Evolutionary conservation across 495 filamentous ascomycete species (phyloP).

Genomic region (Cudoniella acicularis): DNA sequence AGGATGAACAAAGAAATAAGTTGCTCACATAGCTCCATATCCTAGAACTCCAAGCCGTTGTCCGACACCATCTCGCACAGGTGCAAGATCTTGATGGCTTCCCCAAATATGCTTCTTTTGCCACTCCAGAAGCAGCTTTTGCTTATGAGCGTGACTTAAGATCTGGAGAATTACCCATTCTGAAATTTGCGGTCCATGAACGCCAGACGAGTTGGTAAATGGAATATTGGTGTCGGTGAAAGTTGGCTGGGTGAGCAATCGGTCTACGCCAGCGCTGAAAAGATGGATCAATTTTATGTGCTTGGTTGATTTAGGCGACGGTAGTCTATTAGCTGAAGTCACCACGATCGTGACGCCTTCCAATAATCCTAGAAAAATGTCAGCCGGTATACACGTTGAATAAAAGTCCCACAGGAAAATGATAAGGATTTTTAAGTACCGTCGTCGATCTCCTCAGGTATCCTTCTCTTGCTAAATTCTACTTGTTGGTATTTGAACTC

Average conservation of each 20-base stretch:
- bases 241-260: slow-evolving; percentile 57
- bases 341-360: slow-evolving; percentile 61
- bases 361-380: slow-evolving; percentile 44
- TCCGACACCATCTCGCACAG: slow-evolving; percentile 38
- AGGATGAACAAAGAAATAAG: slow-evolving; percentile 29
- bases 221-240: slow-evolving; percentile 59
- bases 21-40: slow-evolving; percentile 66
- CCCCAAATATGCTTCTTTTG: slow-evolving; percentile 53
- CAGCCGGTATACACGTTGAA: neutral
- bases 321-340: slow-evolving; percentile 56
- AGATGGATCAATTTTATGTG: slow-evolving; percentile 72
- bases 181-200: slow-evolving; percentile 80
- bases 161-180: slow-evolving; percentile 68
- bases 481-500: slow-evolving; percentile 34
- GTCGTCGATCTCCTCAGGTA: too few relatives aligned
- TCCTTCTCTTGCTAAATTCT: slow-evolving; percentile 18
- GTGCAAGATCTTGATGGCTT: slow-evolving; percentile 26
- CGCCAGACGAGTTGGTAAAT: slow-evolving; percentile 69
- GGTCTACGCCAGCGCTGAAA: slow-evolving; percentile 71
- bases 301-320: slow-evolving; percentile 42
- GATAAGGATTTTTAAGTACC: too few relatives aligned
- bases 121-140: slow-evolving; percentile 38
- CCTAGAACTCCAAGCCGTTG: slow-evolving; percentile 68
- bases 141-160: slow-evolving; percentile 42
- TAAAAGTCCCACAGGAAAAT: too few relatives aligned